Percentiles rank a stretch among this genome's conserved stretches.
Evolutionary conservation across 1,284 basidiomycete species (phyloP).

Genomic region (Erythrobasidium hasegawianum): DNA sequence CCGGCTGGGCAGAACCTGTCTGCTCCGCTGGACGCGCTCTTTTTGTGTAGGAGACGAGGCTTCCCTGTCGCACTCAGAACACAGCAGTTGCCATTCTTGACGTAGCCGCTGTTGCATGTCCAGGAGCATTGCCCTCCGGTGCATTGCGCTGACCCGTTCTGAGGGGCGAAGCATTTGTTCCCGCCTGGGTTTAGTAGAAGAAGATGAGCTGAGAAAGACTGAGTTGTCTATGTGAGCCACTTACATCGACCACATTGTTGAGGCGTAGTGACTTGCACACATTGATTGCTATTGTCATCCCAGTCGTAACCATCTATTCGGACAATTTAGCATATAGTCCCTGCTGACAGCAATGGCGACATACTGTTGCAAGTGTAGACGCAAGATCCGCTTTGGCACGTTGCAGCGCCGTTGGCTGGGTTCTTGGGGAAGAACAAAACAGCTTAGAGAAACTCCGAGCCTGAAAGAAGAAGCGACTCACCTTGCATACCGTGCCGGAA

Average conservation of each 20-base stretch:
- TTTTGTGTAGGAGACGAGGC: neutral
- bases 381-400: neutral
- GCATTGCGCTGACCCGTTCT: neutral
- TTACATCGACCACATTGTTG: neutral
- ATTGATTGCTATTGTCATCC: neutral
- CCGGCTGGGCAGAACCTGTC: neutral
- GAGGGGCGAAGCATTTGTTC: neutral
- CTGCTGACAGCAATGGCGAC: neutral
- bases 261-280: too few species aligned
- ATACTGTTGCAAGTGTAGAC: neutral
- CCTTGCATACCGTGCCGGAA: neutral
- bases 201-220: too few species aligned
- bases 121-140: neutral
- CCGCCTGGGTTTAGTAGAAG: neutral
- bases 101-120: neutral
- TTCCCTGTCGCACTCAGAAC: neutral
- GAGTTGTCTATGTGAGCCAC: too few species aligned
- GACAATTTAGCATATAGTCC: too few species aligned
- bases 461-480: too few species aligned
- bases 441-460: too few species aligned
- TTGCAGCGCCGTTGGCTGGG: neutral
- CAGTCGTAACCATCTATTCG: neutral
- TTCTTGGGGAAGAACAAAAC: too few species aligned
- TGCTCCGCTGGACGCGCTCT: neutral
- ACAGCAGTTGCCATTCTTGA: neutral